Evolutionary conservation across 345 rosid species (phyloP).

Genomic region (Rhodamnia rubescens): DNA sequence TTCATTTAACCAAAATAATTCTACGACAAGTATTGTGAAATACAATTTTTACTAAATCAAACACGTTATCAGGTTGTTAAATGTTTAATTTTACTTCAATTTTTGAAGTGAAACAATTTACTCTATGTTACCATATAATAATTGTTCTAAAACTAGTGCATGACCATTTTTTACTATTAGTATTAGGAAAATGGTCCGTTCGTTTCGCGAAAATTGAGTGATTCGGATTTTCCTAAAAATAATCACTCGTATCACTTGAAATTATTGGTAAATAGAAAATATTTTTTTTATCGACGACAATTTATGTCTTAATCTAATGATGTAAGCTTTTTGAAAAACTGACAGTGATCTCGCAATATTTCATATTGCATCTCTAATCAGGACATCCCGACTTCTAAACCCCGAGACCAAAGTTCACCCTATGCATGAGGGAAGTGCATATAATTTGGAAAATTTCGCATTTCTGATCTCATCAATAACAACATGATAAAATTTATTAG

Average conservation of each 20-base stretch:
- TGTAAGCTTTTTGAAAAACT: neutral
- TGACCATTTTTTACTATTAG: no score
- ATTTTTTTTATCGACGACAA: no score
- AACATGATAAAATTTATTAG: accelerated
- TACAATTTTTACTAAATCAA: neutral
- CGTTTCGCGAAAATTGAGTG: no score
- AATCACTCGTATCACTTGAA: no score
- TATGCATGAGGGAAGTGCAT: accelerated
- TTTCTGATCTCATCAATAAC: neutral
- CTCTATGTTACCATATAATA: neutral
- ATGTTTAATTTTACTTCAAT: neutral
- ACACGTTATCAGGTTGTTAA: neutral
- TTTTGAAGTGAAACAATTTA: neutral
- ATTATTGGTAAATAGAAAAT: no score
- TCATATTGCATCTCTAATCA: neutral
- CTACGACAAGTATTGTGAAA: neutral
- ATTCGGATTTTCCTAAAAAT: no score
- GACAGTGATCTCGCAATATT: accelerated
- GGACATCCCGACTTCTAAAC: neutral
- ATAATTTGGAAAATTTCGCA: neutral
- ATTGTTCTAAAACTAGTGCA: neutral
- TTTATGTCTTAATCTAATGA: neutral
- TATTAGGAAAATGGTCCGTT: no score
- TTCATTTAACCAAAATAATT: neutral
- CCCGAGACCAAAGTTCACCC: neutral